Evolutionary conservation across 176 grass and related monocot species (phyloP), one percentile per base, ranked within the genome.

Genomic region (Avena eriantha): DNA sequence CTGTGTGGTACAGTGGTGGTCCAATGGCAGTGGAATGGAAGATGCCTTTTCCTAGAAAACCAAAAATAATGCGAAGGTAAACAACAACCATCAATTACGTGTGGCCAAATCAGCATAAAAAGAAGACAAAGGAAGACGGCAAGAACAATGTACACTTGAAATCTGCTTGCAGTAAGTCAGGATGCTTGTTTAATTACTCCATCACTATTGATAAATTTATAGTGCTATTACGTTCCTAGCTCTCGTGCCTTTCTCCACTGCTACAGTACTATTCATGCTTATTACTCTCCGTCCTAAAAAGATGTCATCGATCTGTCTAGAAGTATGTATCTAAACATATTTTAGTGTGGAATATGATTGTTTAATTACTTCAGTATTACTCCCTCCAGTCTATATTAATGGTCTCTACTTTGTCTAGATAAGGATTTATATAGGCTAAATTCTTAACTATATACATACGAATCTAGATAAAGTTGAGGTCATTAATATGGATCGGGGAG

Each of bases 91-190:
- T 87, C 81, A 84, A 85, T 43, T 54, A 80, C 7, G 60, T 73
- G 11, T 48, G 80, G 51, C 39, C 69, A 39, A 76, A 76, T 80
- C 74, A 80, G 51, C 21, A 41, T 5, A 53, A 88, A 76, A 88
- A 88, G 80, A 78, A 63, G 84, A 83, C 73, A 64, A 76, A 90
- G 86, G 14, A 76, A 55, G 82, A 81, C 85, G 88, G 33, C 82
- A 64, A 61, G 77, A 63, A 49, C 77, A 49, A 69, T 88, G 90
- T 80, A 63, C 89, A 76, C 80, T 50, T 12, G 47, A 73, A 86
- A 83, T 73, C 16, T 83, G 53, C 73, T 83, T 64, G 64, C 69
- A 74, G 36, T 79, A 54, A 54, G 34, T 12, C 60, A 69, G 34
- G 80, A 48, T 80, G 59, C 49, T 34, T 81, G 69, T 78, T 80